A percentile compares a stretch with the other conserved stretches of the same genome.
These are phyloP conservation scores for Tricholomella constricta DNA, from an alignment of 768 basidiomycete genomes.

Conservation along the genomic window DNA sequence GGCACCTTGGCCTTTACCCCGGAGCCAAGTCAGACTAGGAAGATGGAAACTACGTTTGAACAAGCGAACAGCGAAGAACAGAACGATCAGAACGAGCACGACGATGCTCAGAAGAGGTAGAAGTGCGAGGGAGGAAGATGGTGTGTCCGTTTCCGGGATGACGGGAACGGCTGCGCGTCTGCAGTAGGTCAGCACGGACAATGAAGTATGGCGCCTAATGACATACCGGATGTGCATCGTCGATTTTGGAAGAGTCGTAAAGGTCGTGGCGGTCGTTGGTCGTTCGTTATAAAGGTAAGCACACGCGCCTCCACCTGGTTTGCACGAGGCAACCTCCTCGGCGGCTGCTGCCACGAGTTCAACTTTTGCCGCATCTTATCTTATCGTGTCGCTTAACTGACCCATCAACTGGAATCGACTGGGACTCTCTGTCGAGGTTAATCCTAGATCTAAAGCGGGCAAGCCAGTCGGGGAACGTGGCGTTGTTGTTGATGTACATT, in stretches of 20 bases:
- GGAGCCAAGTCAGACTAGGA: constrained; percentile 19
- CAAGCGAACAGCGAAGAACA: constrained; percentile 17
- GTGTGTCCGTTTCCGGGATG: constrained; percentile 6
- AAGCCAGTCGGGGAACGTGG: too few relatives aligned
- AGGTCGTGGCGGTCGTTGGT: constrained; percentile 11
- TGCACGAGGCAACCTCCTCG: constrained; percentile 15
- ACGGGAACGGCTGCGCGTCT: constrained; percentile 17
- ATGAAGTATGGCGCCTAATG: neutral
- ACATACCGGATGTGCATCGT: constrained; percentile 17
- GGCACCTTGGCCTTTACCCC: constrained; percentile 20
- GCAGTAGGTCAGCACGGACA: neutral
- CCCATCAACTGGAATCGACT: too few relatives aligned
- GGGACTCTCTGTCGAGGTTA: too few relatives aligned
- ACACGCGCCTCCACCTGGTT: constrained; percentile 15
- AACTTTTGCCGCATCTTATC: constrained; percentile 15
- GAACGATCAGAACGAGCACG: constrained; percentile 14
- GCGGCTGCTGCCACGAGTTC: constrained; percentile 13
- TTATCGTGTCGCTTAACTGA: constrained; percentile 13
- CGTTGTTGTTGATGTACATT: too few relatives aligned
- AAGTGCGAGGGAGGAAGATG: constrained; percentile 14
- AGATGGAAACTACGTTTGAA: constrained; percentile 17
- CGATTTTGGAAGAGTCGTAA: constrained; percentile 10
- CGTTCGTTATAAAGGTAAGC: constrained; percentile 13
- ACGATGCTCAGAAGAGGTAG: constrained; percentile 18
- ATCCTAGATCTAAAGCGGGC: too few relatives aligned